A percentile compares a stretch with the other conserved stretches of the same genome.
Conservation (phyloP, 2,329 filamentous ascomycete species). For the Aurifilum marmelostoma region DNA sequence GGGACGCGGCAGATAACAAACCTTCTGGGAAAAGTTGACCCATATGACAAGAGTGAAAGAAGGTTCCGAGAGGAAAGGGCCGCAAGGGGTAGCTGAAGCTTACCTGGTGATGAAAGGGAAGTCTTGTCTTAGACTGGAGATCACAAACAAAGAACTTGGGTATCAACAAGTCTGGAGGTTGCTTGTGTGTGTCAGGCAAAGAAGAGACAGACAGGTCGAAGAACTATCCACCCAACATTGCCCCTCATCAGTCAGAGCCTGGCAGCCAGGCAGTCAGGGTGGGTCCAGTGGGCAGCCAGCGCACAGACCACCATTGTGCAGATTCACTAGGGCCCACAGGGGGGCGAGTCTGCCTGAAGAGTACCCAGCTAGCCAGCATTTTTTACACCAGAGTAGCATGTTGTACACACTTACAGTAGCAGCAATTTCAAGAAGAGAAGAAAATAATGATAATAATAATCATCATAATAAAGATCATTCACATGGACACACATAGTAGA, state of each 20-base stretch:
- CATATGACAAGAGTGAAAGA: neutral
- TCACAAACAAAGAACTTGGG: constrained; percentile 7
- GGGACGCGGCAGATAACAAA: neutral
- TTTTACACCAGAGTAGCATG: neutral
- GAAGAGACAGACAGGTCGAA: constrained; percentile 12
- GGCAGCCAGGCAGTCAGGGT: constrained; percentile 23
- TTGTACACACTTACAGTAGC: neutral
- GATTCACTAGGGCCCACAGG: neutral
- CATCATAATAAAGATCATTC: too few species aligned
- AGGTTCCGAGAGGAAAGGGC: neutral
- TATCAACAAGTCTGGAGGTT: constrained; percentile 17
- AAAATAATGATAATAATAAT: too few species aligned
- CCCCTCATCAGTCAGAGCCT: constrained; percentile 30
- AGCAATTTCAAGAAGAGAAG: neutral
- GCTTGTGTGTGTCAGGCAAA: constrained; percentile 14
- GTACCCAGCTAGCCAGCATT: neutral
- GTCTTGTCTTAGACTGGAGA: neutral
- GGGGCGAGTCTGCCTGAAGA: neutral
- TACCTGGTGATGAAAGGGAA: constrained; percentile 17
- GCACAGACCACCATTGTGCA: constrained; percentile 17
- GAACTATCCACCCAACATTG: constrained; percentile 24
- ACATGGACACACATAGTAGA: neutral
- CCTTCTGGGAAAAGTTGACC: neutral
- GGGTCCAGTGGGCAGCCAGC: constrained; percentile 9
- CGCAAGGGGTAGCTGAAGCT: neutral